Percentiles rank a stretch among this genome's conserved stretches.
Evolutionary conservation across 495 filamentous ascomycete genomes (phyloP).

Genomic region (Terfezia boudieri): DNA sequence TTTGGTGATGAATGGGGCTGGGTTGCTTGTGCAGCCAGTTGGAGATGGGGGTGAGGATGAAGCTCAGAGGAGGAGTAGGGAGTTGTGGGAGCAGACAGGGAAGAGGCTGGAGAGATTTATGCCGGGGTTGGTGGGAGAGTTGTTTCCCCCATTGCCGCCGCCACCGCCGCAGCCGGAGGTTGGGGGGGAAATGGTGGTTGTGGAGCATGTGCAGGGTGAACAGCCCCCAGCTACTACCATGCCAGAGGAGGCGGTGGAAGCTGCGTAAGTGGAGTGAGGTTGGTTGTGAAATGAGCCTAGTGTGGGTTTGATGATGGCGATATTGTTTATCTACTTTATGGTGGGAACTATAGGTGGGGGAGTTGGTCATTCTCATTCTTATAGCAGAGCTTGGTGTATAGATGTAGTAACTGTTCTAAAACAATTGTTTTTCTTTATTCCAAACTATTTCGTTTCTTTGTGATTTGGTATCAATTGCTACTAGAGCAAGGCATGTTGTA

Average conservation of each 20-base stretch:
- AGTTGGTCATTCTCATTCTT: no score
- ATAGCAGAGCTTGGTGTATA: no score
- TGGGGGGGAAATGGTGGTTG: neutral
- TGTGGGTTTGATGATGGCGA: no score
- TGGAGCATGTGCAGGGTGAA: neutral
- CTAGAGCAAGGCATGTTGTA: no score
- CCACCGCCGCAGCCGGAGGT: neutral
- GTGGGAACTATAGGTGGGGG: no score
- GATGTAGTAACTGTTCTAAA: no score
- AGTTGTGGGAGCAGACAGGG: constrained; percentile 62
- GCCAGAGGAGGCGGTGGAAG: neutral
- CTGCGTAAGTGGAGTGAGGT: neutral
- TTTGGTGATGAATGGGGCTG: constrained; percentile 81
- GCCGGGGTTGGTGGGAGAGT: constrained; percentile 35
- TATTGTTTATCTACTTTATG: no score
- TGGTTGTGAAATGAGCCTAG: no score
- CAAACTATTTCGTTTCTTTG: no score
- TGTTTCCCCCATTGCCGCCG: neutral
- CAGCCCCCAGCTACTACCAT: neutral
- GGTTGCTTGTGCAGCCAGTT: constrained; percentile 49
- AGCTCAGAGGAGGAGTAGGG: constrained; percentile 21
- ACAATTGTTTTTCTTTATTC: no score
- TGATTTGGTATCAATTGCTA: no score
- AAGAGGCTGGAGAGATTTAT: constrained; percentile 77
- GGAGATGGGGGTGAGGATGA: constrained; percentile 12